A percentile compares a stretch with the other conserved stretches of the same genome.
Evolutionary conservation across 352 stramenopile genomes (phyloP).

Genomic region (Globisporangium carolinianum): DNA sequence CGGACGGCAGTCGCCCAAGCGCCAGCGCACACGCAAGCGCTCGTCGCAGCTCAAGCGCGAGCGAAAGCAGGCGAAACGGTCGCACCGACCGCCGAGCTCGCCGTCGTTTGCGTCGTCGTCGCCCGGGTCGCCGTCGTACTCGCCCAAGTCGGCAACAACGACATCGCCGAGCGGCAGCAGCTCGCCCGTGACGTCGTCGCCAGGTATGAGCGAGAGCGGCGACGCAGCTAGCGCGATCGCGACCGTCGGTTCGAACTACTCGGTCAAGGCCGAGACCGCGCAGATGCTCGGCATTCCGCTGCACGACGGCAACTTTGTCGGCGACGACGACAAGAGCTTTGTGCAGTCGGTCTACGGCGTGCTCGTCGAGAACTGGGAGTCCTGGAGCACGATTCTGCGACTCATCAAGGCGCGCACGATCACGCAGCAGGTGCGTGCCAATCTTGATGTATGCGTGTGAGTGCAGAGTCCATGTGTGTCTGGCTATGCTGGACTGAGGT

Average conservation of each 20-base stretch:
- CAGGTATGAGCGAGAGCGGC: constrained; percentile 51
- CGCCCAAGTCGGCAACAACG: constrained; percentile 42
- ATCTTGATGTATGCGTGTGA: background rate
- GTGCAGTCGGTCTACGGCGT: constrained; percentile 63
- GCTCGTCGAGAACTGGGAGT: constrained; percentile 79
- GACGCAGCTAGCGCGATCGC: constrained; percentile 52
- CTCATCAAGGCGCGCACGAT: constrained; percentile 68
- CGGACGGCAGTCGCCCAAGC: constrained; percentile 70
- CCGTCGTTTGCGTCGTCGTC: constrained; percentile 58
- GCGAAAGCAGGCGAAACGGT: constrained; percentile 67
- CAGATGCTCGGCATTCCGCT: constrained; percentile 76
- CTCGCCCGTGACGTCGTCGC: constrained; percentile 47
- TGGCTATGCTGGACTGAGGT: background rate
- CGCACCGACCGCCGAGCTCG: constrained; percentile 52
- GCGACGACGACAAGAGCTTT: constrained; percentile 48
- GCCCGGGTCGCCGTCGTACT: constrained; percentile 60
- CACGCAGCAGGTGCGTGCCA: constrained; percentile 48
- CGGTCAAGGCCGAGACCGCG: constrained; percentile 67
- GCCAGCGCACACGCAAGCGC: constrained; percentile 76
- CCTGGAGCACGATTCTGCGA: constrained; percentile 77
- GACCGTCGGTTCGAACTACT: constrained; percentile 68
- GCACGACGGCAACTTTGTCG: constrained; percentile 47
- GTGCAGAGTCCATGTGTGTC: background rate
- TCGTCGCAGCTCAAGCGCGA: constrained; percentile 79
- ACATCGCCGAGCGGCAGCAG: constrained; percentile 8